These are phyloP conservation scores for Macrophomina tecta DNA, from an alignment of 2,329 filamentous ascomycete species.

Conservation along the genomic window DNA sequence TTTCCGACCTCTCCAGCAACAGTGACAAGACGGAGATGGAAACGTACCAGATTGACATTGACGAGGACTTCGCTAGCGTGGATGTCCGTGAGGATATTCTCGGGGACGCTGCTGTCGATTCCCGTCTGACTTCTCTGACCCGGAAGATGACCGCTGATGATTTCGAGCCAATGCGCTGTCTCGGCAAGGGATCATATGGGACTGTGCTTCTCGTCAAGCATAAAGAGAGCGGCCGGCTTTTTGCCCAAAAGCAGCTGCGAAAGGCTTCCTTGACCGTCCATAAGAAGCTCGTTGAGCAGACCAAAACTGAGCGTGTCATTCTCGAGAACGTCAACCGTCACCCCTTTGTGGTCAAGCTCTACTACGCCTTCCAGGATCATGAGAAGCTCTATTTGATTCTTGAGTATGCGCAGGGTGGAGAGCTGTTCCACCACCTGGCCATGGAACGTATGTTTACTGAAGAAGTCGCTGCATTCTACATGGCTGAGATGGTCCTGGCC, in stretches of 20 bases:
- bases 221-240: constrained; percentile 82
- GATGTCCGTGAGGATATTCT: constrained; percentile 49
- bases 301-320: constrained; percentile 93
- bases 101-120: constrained; percentile 49
- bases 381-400: constrained; percentile 97
- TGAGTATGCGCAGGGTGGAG: constrained; percentile 95
- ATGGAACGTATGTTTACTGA: constrained; percentile 96
- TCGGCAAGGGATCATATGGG: constrained; percentile 95
- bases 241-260: constrained; percentile 98
- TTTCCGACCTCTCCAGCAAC: constrained; percentile 58
- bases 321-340: constrained; percentile 95
- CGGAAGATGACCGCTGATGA: constrained; percentile 92
- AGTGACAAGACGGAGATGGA: constrained; percentile 75
- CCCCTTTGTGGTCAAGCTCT: constrained; percentile 97
- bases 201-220: constrained; percentile 95
- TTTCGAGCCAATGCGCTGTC: constrained; percentile 87
- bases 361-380: constrained; percentile 97
- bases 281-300: constrained; percentile 95
- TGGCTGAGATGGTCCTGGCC: constrained; percentile 96
- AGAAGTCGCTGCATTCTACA: constrained; percentile 90
- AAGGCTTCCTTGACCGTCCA: constrained; percentile 95
- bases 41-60: constrained; percentile 83
- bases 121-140: constrained; percentile 58
- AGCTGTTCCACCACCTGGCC: constrained; percentile 93
- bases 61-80: constrained; percentile 80